Evolutionary conservation across 2,329 filamentous ascomycete genomes (phyloP), one percentile per base, ranked within the genome.

Genomic region (Fusarium haematococcum): DNA sequence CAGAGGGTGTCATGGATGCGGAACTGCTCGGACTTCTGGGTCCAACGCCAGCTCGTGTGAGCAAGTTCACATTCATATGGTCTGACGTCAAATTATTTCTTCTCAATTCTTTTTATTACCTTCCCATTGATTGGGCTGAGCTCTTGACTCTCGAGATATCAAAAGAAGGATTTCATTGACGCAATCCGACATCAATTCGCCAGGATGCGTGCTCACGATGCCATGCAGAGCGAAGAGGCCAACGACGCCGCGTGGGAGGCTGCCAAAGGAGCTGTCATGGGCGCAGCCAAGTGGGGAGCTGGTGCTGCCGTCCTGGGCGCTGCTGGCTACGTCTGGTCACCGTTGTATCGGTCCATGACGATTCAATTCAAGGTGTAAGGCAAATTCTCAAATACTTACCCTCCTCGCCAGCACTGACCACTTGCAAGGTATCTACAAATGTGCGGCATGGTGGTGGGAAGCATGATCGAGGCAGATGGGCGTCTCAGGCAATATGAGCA

Each of bases 401-500:
- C 41, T 13, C 13, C 2, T 68, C 35, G 14, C 25, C 61, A 32
- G 23, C 50, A 69, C 65, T 66, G 56, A 65, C 35, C 60, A 61
- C 57, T 14, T 65, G 35, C 30, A 78, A 95, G 94, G 33, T 96
- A 94, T 80, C 85, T 95, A 18, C 93, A 95, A 81, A 94, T 95
- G 92, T 94, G 92, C n/a, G 92, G 91, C 69, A 95, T 95, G 93
- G 91, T 93, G n/a, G 79, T 94, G 37, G 94, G 94, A 50, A 88
- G 91, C 78, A 93, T 94, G 88, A 88, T 95, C 63, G 92, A 95
- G 84, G 94, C 93, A 4, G 94, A 96, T 79, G 83, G 86, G 65
- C 87, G 91, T 59, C 86, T 95, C 77, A 88, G 92, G 62, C 84
- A 88, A 68, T 94, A 93, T 77, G 93, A 95, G 81, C 86, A 90